A percentile compares a stretch with the other conserved stretches of the same genome.
Conservation (phyloP, 192 early-diverging fungal species). For the Globomyces pollinis-pini region DNA sequence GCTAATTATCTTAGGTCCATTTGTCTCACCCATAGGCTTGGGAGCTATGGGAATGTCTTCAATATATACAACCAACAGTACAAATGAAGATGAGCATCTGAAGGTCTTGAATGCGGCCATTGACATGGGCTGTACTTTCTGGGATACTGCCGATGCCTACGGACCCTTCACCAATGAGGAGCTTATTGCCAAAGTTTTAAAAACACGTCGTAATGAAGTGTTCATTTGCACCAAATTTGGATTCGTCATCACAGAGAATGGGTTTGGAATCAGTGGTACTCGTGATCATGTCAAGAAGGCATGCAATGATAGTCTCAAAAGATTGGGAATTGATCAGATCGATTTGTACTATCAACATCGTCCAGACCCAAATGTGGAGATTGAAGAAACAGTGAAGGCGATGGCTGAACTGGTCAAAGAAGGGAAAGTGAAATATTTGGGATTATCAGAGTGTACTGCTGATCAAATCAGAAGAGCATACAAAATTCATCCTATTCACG, state of each 20-base stretch:
- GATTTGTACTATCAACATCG: conserved; percentile 38
- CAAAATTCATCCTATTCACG: conserved; percentile 62
- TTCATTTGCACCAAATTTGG: conserved; percentile 62
- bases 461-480: conserved; percentile 55
- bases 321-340: conserved; percentile 48
- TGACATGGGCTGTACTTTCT: conserved; percentile 46
- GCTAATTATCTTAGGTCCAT: too few relatives aligned
- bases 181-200: conserved; percentile 41
- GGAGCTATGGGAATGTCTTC: conserved; percentile 38
- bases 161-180: conserved; percentile 38
- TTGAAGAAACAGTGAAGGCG: conserved; percentile 54
- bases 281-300: conserved; percentile 43
- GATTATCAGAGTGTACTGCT: conserved; percentile 51
- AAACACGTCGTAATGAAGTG: conserved; percentile 33
- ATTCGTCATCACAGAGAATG: conserved; percentile 19
- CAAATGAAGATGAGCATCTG: conserved; percentile 26
- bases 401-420: conserved; percentile 62
- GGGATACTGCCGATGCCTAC: conserved; percentile 57
- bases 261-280: conserved; percentile 19
- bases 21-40: conserved; percentile 31
- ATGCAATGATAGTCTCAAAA: conserved; percentile 30
- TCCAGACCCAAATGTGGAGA: conserved; percentile 29
- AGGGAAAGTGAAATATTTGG: conserved; percentile 57
- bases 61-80: conserved; percentile 27
- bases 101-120: conserved; percentile 38